Conservation (phyloP, 305 asterid genomes). For the Rubia tinctorum region DNA sequence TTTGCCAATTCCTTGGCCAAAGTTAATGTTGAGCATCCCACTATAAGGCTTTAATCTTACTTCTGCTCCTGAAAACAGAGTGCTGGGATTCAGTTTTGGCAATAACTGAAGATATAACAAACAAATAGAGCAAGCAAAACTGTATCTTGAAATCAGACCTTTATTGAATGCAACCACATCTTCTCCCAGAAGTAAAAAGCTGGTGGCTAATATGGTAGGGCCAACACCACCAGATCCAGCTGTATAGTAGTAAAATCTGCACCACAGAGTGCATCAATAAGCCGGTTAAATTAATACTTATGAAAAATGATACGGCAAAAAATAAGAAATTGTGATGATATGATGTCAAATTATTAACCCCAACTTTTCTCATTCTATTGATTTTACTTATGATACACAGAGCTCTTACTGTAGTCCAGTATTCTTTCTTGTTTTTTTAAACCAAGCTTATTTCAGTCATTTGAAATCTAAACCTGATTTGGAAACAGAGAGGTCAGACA, state of each 20-base stretch:
- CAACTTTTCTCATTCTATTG: neutral
- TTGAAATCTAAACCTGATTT: neutral
- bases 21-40: conserved; percentile 85
- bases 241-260: conserved; percentile 88
- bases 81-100: conserved; percentile 13
- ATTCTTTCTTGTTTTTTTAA: neutral
- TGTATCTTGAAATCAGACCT: conserved; percentile 41
- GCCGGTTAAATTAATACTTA: neutral
- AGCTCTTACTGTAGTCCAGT: neutral
- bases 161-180: conserved; percentile 85
- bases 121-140: neutral
- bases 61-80: conserved; percentile 53
- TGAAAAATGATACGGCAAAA: neutral
- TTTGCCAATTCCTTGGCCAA: conserved; percentile 78
- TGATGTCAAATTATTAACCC: neutral
- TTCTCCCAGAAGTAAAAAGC: conserved; percentile 95
- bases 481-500: neutral
- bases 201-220: conserved; percentile 84
- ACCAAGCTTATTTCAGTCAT: neutral
- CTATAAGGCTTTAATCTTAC: conserved; percentile 80
- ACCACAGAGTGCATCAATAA: conserved; percentile 14
- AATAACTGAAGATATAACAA: neutral
- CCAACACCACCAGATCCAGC: conserved; percentile 99
- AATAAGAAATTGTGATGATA: neutral
- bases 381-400: neutral